Evolutionary conservation across 2,329 filamentous ascomycete species (phyloP), one percentile per base, ranked within the genome.

Genomic region (Colletotrichum sp.): DNA sequence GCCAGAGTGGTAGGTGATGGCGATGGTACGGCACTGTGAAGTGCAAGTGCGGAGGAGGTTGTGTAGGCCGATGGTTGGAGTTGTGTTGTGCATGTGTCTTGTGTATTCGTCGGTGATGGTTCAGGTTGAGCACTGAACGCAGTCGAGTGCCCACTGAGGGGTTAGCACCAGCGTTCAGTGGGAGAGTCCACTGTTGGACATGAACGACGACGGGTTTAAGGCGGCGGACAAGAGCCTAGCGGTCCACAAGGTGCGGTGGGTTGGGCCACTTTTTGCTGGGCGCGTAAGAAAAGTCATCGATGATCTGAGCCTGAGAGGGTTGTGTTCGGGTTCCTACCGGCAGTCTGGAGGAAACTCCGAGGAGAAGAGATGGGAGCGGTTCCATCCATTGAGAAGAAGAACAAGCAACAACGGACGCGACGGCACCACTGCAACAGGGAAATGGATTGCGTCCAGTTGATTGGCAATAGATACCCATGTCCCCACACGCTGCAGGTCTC

Each of bases 401-500:
- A 62, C 28, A 24, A 39, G 32, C 48, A 59, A 59, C 67, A 34
- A 32, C 36, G 65, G 48, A 68, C 44, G 65, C 30, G 48, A 71
- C 36, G 62, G 72, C 65, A 71, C 72, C 34, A 48, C 36, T 65
- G 36, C 68, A 22, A 26, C 55, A 63, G 70, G 22, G 24, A 60
- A 65, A 60, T 59, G 30, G 70, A 65, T 52, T 76, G 74, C 64
- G 74, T 65, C 65, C 28, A 66, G 60, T 73, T 75, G 74, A 75
- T 75, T 73, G 74, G 64, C 62, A 65, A 69, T 55, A 75, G 70
- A 73, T 75, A 69, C 30, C 57, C 70, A 60, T 73, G 22, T 59
- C 34, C 9, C 74, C 74, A 75, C 30, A 59, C 30, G 59, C 59
- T 69, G 71, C 70, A 68, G 59, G 69, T 75, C 57, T 73, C 64